Evolutionary conservation across 805 yeast genomes (phyloP).

Genomic region (Teunomyces aglyptinius): DNA sequence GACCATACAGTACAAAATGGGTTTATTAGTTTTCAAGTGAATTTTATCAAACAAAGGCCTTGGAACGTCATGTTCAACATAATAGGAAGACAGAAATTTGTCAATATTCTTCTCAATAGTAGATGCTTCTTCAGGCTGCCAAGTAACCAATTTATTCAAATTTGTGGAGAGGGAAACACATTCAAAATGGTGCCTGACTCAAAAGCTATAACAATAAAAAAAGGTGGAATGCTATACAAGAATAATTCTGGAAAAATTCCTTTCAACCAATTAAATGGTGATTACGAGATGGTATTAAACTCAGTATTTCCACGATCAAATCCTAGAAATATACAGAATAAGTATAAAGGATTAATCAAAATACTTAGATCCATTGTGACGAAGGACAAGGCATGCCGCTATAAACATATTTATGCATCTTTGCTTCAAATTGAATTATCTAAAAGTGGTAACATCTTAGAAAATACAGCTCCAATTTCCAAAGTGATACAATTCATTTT

Average conservation of each 20-base stretch:
- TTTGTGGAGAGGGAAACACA: slow-evolving; percentile 23
- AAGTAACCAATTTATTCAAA: slow-evolving; percentile 16
- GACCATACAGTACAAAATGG: not conserved
- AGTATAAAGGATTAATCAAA: slow-evolving; percentile 14
- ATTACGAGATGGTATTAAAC: not conserved
- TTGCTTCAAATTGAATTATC: slow-evolving; percentile 3
- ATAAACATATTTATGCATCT: slow-evolving; percentile 26
- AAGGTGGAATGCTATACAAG: slow-evolving; percentile 23
- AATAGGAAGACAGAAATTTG: slow-evolving; percentile 41
- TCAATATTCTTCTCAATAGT: slow-evolving; percentile 35
- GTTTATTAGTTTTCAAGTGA: slow-evolving; percentile 28
- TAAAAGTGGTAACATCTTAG: slow-evolving; percentile 23
- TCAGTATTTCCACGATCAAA: not conserved
- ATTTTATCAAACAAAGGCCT: slow-evolving; percentile 37
- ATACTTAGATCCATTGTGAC: slow-evolving; percentile 20
- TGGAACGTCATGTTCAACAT: slow-evolving; percentile 44
- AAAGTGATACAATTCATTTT: slow-evolving; percentile 44
- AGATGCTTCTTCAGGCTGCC: slow-evolving; percentile 24
- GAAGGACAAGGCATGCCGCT: slow-evolving; percentile 35
- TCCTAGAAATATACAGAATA: slow-evolving; percentile 9
- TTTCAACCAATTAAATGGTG: not conserved
- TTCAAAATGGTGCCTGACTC: not conserved
- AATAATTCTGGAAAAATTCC: slow-evolving; percentile 7
- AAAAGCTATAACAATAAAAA: slow-evolving; percentile 8
- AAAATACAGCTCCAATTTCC: slow-evolving; percentile 26